phyloP scores from a whole-genome alignment of 1,284 basidiomycete species.

The Blastosporella zonata region DNA sequence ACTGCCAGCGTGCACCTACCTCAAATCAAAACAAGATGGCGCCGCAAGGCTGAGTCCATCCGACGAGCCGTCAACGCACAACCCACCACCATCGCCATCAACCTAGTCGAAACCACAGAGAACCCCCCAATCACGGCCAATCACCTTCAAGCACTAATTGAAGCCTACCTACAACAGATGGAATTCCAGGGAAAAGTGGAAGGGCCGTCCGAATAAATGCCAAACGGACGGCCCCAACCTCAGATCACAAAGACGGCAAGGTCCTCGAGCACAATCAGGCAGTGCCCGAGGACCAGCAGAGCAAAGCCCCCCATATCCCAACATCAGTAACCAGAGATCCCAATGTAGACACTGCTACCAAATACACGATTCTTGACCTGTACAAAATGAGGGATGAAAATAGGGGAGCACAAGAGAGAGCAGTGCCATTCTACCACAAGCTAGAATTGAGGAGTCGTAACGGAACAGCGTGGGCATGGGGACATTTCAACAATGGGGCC shows the following conservation, averaged over 20 bases:
- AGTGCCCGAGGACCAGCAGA: slow-evolving; percentile 1
- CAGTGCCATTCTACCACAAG: slow-evolving; percentile 6
- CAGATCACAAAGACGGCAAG: slow-evolving; percentile 5
- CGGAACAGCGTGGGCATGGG: slow-evolving; percentile 9
- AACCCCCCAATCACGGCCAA: background rate
- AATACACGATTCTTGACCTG: slow-evolving; percentile 15
- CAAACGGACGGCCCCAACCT: slow-evolving; percentile 8
- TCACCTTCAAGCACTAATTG: background rate
- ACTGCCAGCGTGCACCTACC: background rate
- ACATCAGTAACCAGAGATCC: background rate
- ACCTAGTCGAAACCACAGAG: too few relatives aligned
- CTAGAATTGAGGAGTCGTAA: background rate
- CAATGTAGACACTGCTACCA: background rate
- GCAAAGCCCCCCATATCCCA: too few relatives aligned
- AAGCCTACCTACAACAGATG: too few relatives aligned
- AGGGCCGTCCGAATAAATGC: slow-evolving; percentile 12
- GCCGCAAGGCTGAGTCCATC: too few relatives aligned
- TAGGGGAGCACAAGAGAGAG: background rate
- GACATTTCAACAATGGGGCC: slow-evolving; percentile 27
- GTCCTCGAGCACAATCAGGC: background rate
- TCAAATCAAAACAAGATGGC: too few relatives aligned
- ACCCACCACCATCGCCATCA: background rate
- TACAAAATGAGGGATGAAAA: slow-evolving; percentile 6
- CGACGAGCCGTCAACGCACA: background rate
- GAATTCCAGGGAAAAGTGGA: slow-evolving; percentile 19